phyloP scores from a whole-genome alignment of 2,329 filamentous ascomycete species.

The Penicillium paneum region DNA sequence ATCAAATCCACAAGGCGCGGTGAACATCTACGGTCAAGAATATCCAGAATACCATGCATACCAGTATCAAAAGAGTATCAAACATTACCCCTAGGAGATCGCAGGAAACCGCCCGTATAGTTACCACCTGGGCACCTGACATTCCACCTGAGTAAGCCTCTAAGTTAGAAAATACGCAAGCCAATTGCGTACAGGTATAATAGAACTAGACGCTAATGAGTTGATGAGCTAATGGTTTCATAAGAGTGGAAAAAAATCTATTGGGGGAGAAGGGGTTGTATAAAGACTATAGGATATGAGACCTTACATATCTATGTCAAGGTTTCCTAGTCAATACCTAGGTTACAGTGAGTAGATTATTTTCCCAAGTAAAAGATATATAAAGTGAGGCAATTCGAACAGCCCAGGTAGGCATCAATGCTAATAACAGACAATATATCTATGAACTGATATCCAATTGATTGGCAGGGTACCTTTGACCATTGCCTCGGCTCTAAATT shows the following conservation, averaged over 20 bases:
- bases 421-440: background rate
- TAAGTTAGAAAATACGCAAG: background rate
- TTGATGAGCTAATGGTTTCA: background rate
- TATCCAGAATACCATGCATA: background rate
- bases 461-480: background rate
- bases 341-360: background rate
- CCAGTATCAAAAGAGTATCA: background rate
- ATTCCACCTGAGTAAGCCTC: slow-evolving; percentile 4
- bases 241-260: background rate
- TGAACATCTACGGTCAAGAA: background rate
- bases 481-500: background rate
- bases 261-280: background rate
- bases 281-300: no score
- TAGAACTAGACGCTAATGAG: background rate
- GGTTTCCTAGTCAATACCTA: background rate
- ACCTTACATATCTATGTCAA: background rate
- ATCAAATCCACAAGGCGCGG: background rate
- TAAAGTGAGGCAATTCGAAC: background rate
- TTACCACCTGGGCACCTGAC: background rate
- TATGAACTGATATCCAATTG: background rate
- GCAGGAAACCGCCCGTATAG: background rate
- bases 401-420: background rate
- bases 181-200: background rate
- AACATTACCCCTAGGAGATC: background rate
- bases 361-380: background rate